phyloP scores from a whole-genome alignment of 305 asterid species.

The Lippia alba region DNA sequence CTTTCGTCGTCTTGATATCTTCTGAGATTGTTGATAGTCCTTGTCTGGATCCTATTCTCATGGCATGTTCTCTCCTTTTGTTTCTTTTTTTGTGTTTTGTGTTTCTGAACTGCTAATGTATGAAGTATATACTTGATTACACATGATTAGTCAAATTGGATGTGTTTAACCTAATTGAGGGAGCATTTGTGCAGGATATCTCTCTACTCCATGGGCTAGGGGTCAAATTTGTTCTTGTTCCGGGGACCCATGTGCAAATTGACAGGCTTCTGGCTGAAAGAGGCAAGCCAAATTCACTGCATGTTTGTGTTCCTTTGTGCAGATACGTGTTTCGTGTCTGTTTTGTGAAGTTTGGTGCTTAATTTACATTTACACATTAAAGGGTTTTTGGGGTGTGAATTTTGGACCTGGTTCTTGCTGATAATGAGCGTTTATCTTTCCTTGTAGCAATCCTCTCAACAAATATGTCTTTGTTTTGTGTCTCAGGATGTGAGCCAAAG shows the following conservation, averaged over 20 bases:
- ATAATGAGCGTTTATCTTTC: conserved; percentile 6
- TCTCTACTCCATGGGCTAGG: conserved; percentile 75
- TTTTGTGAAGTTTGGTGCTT: not conserved
- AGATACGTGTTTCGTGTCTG: conserved; percentile 1
- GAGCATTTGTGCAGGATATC: conserved; percentile 52
- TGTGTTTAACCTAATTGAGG: conserved; percentile 3
- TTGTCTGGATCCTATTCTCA: conserved; percentile 71
- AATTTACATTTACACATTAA: no score
- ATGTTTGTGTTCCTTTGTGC: conserved; percentile 4
- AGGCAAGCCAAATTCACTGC: conserved; percentile 38
- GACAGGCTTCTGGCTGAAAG: conserved; percentile 60
- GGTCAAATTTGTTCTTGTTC: conserved; percentile 71
- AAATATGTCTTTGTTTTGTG: not conserved
- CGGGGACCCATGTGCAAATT: conserved; percentile 71
- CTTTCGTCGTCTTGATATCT: conserved; percentile 73
- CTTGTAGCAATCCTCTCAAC: conserved; percentile 10
- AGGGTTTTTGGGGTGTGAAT: not conserved
- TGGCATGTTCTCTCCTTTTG: conserved; percentile 50
- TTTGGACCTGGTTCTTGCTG: conserved; percentile 13
- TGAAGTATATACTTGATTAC: not conserved
- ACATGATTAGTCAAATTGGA: conserved; percentile 19
- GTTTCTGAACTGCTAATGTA: conserved; percentile 26
- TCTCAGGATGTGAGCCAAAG: conserved; percentile 63
- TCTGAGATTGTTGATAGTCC: conserved; percentile 79
- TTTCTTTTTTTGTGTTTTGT: not conserved